Evolutionary conservation across 208 protist genomes (phyloP), one percentile per base, ranked within the genome.

Genomic region (Porcisia hertigi): DNA sequence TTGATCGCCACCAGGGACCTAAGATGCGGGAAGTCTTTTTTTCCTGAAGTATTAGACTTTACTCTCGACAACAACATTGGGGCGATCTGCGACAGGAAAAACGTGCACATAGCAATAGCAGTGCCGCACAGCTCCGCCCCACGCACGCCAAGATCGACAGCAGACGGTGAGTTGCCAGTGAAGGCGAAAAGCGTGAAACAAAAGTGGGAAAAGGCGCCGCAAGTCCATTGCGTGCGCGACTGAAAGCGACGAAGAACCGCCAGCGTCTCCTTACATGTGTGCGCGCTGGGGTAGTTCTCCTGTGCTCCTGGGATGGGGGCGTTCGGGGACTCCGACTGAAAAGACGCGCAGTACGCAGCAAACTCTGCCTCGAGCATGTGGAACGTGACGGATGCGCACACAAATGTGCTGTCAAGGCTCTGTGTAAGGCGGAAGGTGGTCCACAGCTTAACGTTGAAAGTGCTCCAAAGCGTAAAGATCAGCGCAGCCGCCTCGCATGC

Each of bases 401-500:
- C 52, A 47, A 78, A 52, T 8, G 73, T 78, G 73, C 69, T 57
- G 25, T 82, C 73, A 43, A 82, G 78, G 54, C 78, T 82, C 60
- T 78, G 83, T n/a, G 86, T 86, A 20, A 87, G 74, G 25, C 86
- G 86, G 11, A 80, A 84, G 47, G 71, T 62, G 20, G 76, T 64
- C 52, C 58, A 59, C 45, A 86, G 75, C 75, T 88, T 90, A n/a
- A 52, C 30, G 59, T 82, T 84, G 60, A 81, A 87, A 39, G 81
- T 83, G 59, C 65, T 76, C 53, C 39, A 25, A 41, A 90, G 69
- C 0, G 77, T 86, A 30, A 86, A 79, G 74, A 90, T 63, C n/a
- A 90, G 78, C 5, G 71, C 81, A 0, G 82, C 86, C 18, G 80
- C 80, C 73, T 90, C 86, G 54, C 81, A 86, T 8, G 69, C 66